These are phyloP conservation scores for Celoporthe dispersa DNA, from an alignment of 2,329 filamentous ascomycete species.

Conservation along the genomic window DNA sequence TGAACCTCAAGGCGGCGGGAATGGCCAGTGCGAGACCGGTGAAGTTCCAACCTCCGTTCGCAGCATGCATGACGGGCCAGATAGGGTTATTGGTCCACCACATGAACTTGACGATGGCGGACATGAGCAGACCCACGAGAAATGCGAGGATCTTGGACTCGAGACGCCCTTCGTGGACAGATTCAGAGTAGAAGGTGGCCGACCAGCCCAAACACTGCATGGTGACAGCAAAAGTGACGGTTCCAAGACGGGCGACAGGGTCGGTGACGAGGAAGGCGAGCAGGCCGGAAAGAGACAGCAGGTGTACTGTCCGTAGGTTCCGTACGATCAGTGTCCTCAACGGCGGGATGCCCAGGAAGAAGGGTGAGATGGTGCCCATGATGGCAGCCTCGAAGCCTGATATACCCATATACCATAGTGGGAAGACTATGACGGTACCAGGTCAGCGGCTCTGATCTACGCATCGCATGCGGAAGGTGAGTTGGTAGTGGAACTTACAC, in stretches of 20 bases:
- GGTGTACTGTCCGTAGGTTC: slow-evolving; percentile 72
- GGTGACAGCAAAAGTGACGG: slow-evolving; percentile 78
- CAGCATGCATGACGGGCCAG: slow-evolving; percentile 90
- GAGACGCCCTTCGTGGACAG: slow-evolving; percentile 72
- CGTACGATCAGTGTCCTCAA: slow-evolving; percentile 70
- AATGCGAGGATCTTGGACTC: slow-evolving; percentile 84
- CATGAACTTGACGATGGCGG: slow-evolving; percentile 88
- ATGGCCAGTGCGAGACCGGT: slow-evolving; percentile 77
- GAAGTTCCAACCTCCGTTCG: slow-evolving; percentile 92
- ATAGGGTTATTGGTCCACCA: slow-evolving; percentile 95
- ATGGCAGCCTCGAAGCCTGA: slow-evolving; percentile 93
- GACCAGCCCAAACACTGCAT: slow-evolving; percentile 85
- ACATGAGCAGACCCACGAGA: slow-evolving; percentile 80
- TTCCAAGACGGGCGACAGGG: slow-evolving; percentile 77
- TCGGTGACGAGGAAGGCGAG: slow-evolving; percentile 76
- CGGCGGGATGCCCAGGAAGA: slow-evolving; percentile 73
- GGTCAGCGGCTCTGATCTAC: slow-evolving; percentile 1
- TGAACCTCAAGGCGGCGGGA: slow-evolving; percentile 76
- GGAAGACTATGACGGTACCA: slow-evolving; percentile 68
- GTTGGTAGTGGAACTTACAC: slow-evolving; percentile 69
- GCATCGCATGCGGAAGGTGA: background rate
- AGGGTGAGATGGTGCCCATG: slow-evolving; percentile 80
- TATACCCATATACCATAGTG: slow-evolving; percentile 98
- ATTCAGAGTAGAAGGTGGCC: slow-evolving; percentile 79
- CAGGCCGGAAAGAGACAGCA: slow-evolving; percentile 75